phyloP scores from a whole-genome alignment of 1,284 basidiomycete genomes.

The Trametes polyzona region DNA sequence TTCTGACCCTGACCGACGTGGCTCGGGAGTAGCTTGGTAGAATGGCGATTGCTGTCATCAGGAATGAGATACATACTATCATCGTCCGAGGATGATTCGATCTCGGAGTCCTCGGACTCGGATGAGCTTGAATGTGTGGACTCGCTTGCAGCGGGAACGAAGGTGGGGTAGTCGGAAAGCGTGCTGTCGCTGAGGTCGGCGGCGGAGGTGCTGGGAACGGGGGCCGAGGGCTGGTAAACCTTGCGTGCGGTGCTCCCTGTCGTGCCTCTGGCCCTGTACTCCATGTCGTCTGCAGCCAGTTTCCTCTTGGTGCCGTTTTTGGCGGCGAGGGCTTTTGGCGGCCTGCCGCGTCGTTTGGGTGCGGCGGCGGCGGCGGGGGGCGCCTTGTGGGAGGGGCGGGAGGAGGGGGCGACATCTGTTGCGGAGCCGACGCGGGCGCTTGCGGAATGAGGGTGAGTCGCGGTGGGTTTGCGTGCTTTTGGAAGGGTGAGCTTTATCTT shows the following conservation, averaged over 20 bases:
- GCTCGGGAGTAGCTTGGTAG: slow-evolving; percentile 24
- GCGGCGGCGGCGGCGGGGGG: slow-evolving; percentile 29
- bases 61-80: slow-evolving; percentile 68
- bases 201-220: slow-evolving; percentile 17
- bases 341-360: slow-evolving; percentile 58
- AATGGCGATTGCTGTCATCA: slow-evolving; percentile 42
- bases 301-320: slow-evolving; percentile 25
- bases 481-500: slow-evolving; percentile 80
- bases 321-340: slow-evolving; percentile 47
- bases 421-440: slow-evolving; percentile 17
- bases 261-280: slow-evolving; percentile 33
- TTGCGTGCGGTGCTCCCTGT: slow-evolving; percentile 22
- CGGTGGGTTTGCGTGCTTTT: slow-evolving; percentile 31
- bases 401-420: slow-evolving; percentile 13
- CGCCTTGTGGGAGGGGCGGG: slow-evolving; percentile 21
- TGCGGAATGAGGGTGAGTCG: slow-evolving; percentile 15
- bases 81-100: slow-evolving; percentile 29
- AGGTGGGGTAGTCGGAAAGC: slow-evolving; percentile 33
- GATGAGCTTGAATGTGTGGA: slow-evolving; percentile 35
- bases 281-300: slow-evolving; percentile 24
- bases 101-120: slow-evolving; percentile 30
- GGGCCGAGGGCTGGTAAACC: slow-evolving; percentile 12
- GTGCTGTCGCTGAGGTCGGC: slow-evolving; percentile 31
- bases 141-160: slow-evolving; percentile 35
- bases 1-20: slow-evolving; percentile 46